Conservation (phyloP, 768 basidiomycete species). For the Mycena pura region DNA sequence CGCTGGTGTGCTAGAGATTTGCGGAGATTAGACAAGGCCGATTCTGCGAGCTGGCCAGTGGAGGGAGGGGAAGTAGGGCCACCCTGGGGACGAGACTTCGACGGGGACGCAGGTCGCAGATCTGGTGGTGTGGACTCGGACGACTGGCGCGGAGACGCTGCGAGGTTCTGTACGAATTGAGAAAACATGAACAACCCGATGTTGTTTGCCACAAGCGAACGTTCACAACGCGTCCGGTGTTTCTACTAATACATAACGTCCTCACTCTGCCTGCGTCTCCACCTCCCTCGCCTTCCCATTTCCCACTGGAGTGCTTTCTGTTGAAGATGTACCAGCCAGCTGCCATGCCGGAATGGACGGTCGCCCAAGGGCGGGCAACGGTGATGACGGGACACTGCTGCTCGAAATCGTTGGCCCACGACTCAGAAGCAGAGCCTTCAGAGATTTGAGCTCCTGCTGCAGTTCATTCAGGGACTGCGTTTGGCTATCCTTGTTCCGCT, state of each 20-base stretch:
- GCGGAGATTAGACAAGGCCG: slow-evolving; percentile 63
- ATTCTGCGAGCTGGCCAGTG: slow-evolving; percentile 65
- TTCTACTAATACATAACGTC: too few species aligned
- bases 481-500: slow-evolving; percentile 89
- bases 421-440: slow-evolving; percentile 87
- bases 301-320: slow-evolving; percentile 25
- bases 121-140: slow-evolving; percentile 10
- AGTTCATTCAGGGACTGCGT: slow-evolving; percentile 83
- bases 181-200: slow-evolving; percentile 64
- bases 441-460: slow-evolving; percentile 92
- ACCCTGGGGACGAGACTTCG: slow-evolving; percentile 13
- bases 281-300: slow-evolving; percentile 71
- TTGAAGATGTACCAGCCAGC: slow-evolving; percentile 52
- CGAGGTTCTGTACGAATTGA: slow-evolving; percentile 75
- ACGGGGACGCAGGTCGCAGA: slow-evolving; percentile 16
- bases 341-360: slow-evolving; percentile 94
- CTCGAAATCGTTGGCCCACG: slow-evolving; percentile 62
- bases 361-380: slow-evolving; percentile 60
- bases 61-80: slow-evolving; percentile 41
- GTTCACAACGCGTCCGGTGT: slow-evolving; percentile 15
- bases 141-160: slow-evolving; percentile 44
- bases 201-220: background rate
- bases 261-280: slow-evolving; percentile 35
- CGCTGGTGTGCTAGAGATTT: slow-evolving; percentile 67
- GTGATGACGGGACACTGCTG: slow-evolving; percentile 49